Conservation (phyloP, 345 rosid genomes). For the Salix caprea region DNA sequence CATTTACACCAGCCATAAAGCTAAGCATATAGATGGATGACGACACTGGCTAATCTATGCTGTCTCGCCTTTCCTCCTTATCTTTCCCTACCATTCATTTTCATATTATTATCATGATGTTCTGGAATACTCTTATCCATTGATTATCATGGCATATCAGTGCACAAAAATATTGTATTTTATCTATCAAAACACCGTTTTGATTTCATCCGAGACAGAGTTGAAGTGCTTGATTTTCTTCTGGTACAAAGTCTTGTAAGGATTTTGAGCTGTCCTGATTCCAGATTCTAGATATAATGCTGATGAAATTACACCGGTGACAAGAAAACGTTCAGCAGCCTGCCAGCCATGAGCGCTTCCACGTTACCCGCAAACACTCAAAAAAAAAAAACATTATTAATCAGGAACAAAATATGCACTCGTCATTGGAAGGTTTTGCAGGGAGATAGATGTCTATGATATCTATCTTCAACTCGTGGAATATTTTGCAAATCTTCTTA, state of each 20-base stretch:
- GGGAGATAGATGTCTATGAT: neutral
- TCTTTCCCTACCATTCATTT: neutral
- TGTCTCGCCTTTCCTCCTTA: neutral
- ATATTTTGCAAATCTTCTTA: slow-evolving; percentile 7
- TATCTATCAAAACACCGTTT: neutral
- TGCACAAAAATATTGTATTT: neutral
- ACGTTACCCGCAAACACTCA: neutral
- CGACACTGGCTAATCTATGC: neutral
- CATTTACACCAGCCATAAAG: neutral
- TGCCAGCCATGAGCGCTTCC: neutral
- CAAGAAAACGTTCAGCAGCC: neutral
- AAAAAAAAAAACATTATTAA: neutral
- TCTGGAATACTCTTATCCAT: neutral
- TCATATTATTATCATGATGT: neutral
- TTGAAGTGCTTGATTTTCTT: neutral
- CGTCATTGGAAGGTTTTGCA: neutral
- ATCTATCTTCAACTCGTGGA: slow-evolving; percentile 3
- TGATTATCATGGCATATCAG: neutral
- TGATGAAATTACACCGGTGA: neutral
- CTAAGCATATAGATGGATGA: neutral
- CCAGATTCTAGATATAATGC: neutral
- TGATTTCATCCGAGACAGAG: no score
- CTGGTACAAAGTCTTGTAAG: neutral
- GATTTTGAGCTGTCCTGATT: neutral
- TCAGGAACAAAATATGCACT: neutral